phyloP scores from a whole-genome alignment of 441 rosid genomes.

The Populus tomentosa region DNA sequence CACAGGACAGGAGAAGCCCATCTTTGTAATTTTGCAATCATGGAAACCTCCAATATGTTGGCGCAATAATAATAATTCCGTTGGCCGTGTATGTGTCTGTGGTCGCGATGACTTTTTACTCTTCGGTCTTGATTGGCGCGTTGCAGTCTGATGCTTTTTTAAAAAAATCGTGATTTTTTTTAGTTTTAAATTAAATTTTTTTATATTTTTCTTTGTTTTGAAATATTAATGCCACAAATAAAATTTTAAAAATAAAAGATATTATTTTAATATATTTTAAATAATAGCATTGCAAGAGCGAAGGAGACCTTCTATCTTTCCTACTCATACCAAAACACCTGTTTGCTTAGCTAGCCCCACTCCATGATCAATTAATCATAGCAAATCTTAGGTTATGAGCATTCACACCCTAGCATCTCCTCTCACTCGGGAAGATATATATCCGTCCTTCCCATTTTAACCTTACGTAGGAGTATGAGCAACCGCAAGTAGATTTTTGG shows the following conservation, averaged over 20 bases:
- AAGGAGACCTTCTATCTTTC: neutral
- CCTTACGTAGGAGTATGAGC: conserved; percentile 15
- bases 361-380: neutral
- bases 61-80: neutral
- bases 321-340: neutral
- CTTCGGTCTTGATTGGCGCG: too few species aligned
- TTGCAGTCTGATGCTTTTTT: too few species aligned
- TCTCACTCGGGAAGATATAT: neutral
- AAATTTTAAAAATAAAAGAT: too few species aligned
- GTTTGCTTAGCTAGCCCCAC: neutral
- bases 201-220: too few species aligned
- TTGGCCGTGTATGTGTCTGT: neutral
- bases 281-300: neutral
- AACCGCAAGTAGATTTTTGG: conserved; percentile 1
- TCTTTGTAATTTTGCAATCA: neutral
- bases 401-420: neutral
- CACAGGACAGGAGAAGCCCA: neutral
- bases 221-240: too few species aligned
- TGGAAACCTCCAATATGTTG: neutral
- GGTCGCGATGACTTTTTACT: neutral
- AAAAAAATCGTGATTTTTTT: too few species aligned
- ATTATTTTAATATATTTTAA: too few species aligned
- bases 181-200: too few species aligned
- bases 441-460: neutral
- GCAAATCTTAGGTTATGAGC: neutral